Evolutionary conservation across 352 stramenopile genomes (phyloP), one percentile per base, ranked within the genome.

Genomic region (Globisporangium cylindrosporum): DNA sequence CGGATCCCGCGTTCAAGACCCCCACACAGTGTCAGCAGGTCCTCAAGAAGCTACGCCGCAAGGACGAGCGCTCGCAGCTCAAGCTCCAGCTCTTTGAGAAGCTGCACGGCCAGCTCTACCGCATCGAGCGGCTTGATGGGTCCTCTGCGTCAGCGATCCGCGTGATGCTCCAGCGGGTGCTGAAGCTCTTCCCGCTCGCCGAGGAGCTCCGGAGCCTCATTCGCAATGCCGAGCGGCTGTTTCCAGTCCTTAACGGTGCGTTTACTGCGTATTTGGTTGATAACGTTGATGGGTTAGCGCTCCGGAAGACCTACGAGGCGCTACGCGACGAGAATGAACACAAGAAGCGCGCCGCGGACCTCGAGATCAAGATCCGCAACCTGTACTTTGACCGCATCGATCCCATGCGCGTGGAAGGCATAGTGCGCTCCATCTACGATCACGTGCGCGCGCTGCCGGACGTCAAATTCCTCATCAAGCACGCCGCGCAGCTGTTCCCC

Each of bases 351-450:
- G 78, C 81, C 2, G 90, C 89, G 20, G 89, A 97, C 68, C 77
- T 97, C 20, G 92, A 98, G 67, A 76, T 97, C 62, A 95, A 95
- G 74, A 92, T 97, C 59, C 81, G 90, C 36, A 91, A 81, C 22
- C 77, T 98, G 20, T 97, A 98, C 83, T 97, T 96, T 68, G 89
- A 97, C 65, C 76, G 81, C 27, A 91, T 97, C 75, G 87, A 97
- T 57, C 88, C 88, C 4, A 79, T 73, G 4, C 75, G 66, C 14
- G 90, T 96, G n/a, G 87, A 95, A 60, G 54, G 63, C 29, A 94
- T 96, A 73, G 87, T 97, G 5, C 68, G 85, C 22, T 79, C 79
- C 14, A 95, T 97, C 67, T 97, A 97, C 68, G 67, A 66, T 2
- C 80, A 97, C 67, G 76, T 96, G 15, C 74, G 72, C 18, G 74